phyloP scores from a whole-genome alignment of 768 basidiomycete genomes.

The Suillus cothurnatus region DNA sequence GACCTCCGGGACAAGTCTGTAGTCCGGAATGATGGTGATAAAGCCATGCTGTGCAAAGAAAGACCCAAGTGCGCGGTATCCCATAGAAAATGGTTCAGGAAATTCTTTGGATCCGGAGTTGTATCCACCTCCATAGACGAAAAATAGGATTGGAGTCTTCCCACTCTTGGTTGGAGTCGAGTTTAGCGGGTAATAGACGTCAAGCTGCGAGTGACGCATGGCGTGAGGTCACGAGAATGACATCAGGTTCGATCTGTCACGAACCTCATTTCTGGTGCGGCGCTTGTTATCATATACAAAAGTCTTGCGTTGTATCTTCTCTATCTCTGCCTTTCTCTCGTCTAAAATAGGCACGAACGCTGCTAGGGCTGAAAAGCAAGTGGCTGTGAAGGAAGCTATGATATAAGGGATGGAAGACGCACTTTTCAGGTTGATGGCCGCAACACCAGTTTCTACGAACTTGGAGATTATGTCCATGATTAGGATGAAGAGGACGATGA shows the following conservation, averaged over 20 bases:
- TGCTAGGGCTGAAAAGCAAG: slow-evolving; percentile 42
- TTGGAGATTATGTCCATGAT: slow-evolving; percentile 41
- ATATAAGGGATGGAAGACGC: slow-evolving; percentile 16
- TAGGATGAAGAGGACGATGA: background rate
- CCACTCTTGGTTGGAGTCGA: slow-evolving; percentile 23
- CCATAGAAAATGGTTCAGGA: slow-evolving; percentile 49
- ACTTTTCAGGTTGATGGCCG: slow-evolving; percentile 39
- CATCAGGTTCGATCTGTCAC: background rate
- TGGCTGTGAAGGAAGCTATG: slow-evolving; percentile 5
- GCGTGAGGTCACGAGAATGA: background rate
- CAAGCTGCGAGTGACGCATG: slow-evolving; percentile 44
- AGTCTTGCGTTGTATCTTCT: slow-evolving; percentile 49
- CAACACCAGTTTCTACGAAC: slow-evolving; percentile 32
- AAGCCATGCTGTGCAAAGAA: slow-evolving; percentile 64
- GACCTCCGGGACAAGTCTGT: slow-evolving; percentile 60
- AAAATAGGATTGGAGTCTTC: slow-evolving; percentile 57
- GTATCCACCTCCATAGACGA: slow-evolving; percentile 70
- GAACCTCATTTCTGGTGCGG: background rate
- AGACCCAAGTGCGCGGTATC: slow-evolving; percentile 57
- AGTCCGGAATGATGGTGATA: slow-evolving; percentile 68
- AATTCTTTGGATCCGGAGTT: slow-evolving; percentile 49
- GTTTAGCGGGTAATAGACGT: slow-evolving; percentile 61
- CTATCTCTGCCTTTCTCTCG: slow-evolving; percentile 47
- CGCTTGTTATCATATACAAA: slow-evolving; percentile 52
- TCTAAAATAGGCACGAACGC: slow-evolving; percentile 55